Conservation (phyloP, 2,329 filamentous ascomycete genomes). For the Didymella lethalis region DNA sequence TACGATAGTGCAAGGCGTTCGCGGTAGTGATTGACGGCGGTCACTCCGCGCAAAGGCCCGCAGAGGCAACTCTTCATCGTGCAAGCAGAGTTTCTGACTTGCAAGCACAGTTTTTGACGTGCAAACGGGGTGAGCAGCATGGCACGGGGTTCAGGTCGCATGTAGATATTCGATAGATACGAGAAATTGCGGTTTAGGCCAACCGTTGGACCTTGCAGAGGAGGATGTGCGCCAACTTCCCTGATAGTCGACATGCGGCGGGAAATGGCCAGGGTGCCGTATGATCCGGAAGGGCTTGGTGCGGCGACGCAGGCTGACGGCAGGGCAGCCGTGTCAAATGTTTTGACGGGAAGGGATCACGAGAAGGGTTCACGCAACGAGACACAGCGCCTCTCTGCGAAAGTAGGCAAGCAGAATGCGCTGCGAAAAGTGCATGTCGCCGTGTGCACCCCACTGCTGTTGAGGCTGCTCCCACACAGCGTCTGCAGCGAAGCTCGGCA, state of each 20-base stretch:
- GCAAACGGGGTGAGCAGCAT: not conserved
- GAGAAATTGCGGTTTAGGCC: conserved; percentile 18
- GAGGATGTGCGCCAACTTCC: conserved; percentile 8
- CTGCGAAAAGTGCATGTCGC: not conserved
- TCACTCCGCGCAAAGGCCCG: not conserved
- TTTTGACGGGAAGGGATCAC: not conserved
- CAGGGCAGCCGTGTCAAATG: not conserved
- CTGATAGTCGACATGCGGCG: conserved; percentile 5
- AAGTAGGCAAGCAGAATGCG: not conserved
- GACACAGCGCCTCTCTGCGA: not conserved
- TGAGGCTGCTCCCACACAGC: conserved; percentile 7
- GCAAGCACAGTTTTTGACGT: not conserved
- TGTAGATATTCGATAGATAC: conserved; percentile 13
- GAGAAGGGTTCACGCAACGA: not conserved
- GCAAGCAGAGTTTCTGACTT: not conserved
- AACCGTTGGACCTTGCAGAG: conserved; percentile 16
- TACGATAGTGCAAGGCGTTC: conserved; percentile 2
- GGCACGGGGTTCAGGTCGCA: conserved; percentile 10
- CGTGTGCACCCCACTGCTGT: not conserved
- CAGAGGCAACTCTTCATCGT: not conserved
- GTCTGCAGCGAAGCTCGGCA: conserved; percentile 6
- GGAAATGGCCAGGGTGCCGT: conserved; percentile 11
- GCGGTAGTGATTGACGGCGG: not conserved
- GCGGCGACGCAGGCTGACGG: conserved; percentile 5
- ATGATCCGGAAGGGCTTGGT: conserved; percentile 11